Base-by-base conservation (phyloP, 2,329 filamentous ascomycete genomes). In the Nigrospora osmanthi region DNA sequence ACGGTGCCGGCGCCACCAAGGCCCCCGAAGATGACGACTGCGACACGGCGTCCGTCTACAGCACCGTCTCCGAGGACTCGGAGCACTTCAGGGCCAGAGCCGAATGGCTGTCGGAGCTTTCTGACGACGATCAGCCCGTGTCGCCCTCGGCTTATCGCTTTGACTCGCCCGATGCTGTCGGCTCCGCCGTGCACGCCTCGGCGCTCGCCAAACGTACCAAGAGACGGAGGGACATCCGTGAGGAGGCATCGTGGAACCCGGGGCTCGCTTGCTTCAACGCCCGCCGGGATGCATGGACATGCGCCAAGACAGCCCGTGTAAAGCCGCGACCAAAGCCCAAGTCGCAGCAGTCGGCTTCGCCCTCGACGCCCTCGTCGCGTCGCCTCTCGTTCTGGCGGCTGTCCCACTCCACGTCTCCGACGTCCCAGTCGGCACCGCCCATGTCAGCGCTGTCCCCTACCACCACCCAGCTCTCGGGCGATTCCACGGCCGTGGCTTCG, bases 201-300 rank as follows among this genome's bases (percentile, higher is more conserved):
- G 60, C 69, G 4, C 59, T 71, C 5, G 72, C 74, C 38, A 73
- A 75, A 46, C 75, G 73, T 48, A 71, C 78, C 33, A 75, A 72
- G 49, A 71, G 78, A 36, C 72, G 81, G 44, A 76, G 72, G 53
- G 75, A 71, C 40, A 59, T 79, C 41, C 75, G 78, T 49, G 78
- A 81, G 45, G 84, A 87, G 67, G 76, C 81, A 67, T 62, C 70
- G 30, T 94, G 86, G 83, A 97, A 96, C 56, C 72, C 83, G 34
- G 91, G 91, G 0, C 62, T 96, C 46, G 77, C 81, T n/a, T 85
- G 85, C 60, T 97, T 88, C 65, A 78, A 83, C 47, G 78, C 83
- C 30, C 74, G 87, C 47, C 77, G 90, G 40, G 81, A 95, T 65
- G 82, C 81, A 7, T 97, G 91, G 91, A 91, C 89, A 1, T 84